Evolutionary conservation across 2,329 filamentous ascomycete genomes (phyloP).

Genomic region (Bipolaris sorokiniana): DNA sequence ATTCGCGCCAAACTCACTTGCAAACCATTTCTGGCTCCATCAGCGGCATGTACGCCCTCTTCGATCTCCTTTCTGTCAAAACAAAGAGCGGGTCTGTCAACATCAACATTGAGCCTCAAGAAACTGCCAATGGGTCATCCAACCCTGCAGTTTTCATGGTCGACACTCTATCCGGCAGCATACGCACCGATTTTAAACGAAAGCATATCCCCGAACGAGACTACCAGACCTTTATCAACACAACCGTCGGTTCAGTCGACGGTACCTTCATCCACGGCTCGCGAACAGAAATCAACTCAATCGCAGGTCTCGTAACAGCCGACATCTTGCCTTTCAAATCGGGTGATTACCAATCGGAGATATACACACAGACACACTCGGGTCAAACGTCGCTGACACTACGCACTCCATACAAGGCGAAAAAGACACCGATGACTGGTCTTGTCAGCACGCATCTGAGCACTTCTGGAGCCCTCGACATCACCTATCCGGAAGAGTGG

Average conservation of each 20-base stretch:
- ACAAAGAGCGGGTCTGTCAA: conserved; percentile 52
- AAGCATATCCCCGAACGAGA: conserved; percentile 50
- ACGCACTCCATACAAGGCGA: conserved; percentile 40
- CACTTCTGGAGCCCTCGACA: conserved; percentile 42
- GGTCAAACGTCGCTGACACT: conserved; percentile 46
- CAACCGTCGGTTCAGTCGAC: conserved; percentile 46
- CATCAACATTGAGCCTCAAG: conserved; percentile 49
- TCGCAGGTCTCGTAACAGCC: conserved; percentile 48
- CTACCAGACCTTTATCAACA: conserved; percentile 50
- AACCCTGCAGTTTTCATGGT: conserved; percentile 48
- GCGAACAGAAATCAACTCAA: conserved; percentile 43
- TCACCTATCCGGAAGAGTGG: conserved; percentile 53
- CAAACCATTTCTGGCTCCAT: conserved; percentile 51
- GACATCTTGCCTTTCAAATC: conserved; percentile 48
- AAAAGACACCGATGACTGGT: conserved; percentile 31
- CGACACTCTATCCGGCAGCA: conserved; percentile 46
- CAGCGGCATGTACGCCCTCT: conserved; percentile 50
- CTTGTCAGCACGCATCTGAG: conserved; percentile 47
- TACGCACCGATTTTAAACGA: conserved; percentile 45
- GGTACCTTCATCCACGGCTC: conserved; percentile 52
- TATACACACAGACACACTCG: conserved; percentile 46
- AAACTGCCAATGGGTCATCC: conserved; percentile 34
- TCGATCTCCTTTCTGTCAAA: conserved; percentile 49
- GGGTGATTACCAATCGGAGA: conserved; percentile 32
- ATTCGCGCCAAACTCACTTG: conserved; percentile 50